phyloP scores from a whole-genome alignment of 2,329 filamentous ascomycete species.

The Aureobasidium sp. region DNA sequence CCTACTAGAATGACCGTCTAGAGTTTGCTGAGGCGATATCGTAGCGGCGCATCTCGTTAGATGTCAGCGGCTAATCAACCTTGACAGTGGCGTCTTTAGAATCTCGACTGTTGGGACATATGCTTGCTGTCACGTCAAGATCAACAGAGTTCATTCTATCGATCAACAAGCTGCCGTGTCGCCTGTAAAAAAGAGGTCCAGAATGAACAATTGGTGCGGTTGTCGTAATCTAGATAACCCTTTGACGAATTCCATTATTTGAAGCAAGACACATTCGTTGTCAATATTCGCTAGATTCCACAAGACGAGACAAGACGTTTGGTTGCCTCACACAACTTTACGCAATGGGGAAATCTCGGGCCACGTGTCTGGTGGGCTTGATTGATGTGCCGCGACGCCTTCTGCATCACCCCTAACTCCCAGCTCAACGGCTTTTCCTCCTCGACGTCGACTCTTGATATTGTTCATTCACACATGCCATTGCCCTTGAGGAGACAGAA shows the following conservation, averaged over 20 bases:
- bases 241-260: not conserved
- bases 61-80: not conserved
- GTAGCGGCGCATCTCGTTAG: not conserved
- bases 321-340: constrained; percentile 9
- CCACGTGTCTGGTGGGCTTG: constrained; percentile 1
- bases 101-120: not conserved
- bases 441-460: too few relatives aligned
- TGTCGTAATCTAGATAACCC: not conserved
- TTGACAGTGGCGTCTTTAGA: not conserved
- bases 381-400: constrained; percentile 11
- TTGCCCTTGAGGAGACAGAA: too few relatives aligned
- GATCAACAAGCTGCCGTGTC: not conserved
- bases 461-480: too few relatives aligned
- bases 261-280: constrained; percentile 5
- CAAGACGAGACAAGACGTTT: not conserved
- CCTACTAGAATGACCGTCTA: too few relatives aligned
- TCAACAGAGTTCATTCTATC: not conserved
- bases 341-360: constrained; percentile 15
- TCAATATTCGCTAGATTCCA: constrained; percentile 8
- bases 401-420: constrained; percentile 12
- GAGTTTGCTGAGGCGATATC: not conserved
- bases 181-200: not conserved
- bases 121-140: not conserved
- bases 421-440: constrained; percentile 6
- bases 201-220: not conserved